Base-by-base conservation (phyloP, 2,329 filamentous ascomycete genomes). In the Boeremia lycopersici region DNA sequence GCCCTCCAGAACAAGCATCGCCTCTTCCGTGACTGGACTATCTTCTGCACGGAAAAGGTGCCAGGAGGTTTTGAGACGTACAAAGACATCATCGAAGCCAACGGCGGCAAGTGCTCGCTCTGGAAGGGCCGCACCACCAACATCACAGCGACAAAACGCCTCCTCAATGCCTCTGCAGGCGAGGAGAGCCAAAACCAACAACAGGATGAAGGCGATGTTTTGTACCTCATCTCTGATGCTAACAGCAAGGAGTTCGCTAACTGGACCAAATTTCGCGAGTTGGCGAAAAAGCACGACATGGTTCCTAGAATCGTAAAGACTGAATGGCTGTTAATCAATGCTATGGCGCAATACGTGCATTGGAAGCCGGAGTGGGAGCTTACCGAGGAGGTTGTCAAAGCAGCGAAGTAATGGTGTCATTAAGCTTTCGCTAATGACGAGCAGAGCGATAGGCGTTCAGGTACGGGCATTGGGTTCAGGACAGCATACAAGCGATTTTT, bases 321-420 rank as follows among this genome's bases (percentile, higher is more conserved):
- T 2, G 93, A 99, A 71, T 99, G 95, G 95, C 74, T 99, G 65
- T 78, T 99, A 53, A 89, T 93, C 68, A 87, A 92, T 56, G 91
- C 91, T 4, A 93, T 99, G 90, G 86, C 85, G 66, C 95, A 99
- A 76, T 82, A 91, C 74, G 79, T 95, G 41, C 71, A 74, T 59
- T 75, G 67, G 65, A 61, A 72, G 34, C 44, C 58, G 2, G 57
- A 70, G 26, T 75, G 71, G 71, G 71, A 73, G 59, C 51, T 75
- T 25, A 68, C 49, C 23, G 71, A 75, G 55, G 69, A 74, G 26
- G 53, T 56, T 52, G 63, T 71, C 29, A 67, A 68, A 48, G 61
- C 63, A 48, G 44, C 33, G 25, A 62, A 65, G 43, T 63, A 53
- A 57, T 56, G 43, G 52, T 30, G 23, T 53, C 12, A 19, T 39